Percentiles rank a stretch among this genome's conserved stretches.
phyloP scores from a whole-genome alignment of 805 yeast genomes.

The Starmerella vitae region DNA sequence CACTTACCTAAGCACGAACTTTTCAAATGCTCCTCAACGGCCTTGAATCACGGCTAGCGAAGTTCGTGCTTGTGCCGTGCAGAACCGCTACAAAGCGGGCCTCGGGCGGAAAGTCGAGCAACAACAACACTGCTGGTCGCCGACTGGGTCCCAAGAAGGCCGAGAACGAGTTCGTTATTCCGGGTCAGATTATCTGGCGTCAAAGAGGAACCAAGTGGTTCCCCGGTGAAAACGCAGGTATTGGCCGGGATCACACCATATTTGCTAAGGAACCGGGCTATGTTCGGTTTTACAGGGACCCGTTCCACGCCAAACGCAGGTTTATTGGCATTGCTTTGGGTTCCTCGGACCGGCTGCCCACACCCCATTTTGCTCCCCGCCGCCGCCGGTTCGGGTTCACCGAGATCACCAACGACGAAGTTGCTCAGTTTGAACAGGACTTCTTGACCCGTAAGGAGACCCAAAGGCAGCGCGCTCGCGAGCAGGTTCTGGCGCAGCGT shows the following conservation, averaged over 20 bases:
- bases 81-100: slow-evolving; percentile 91
- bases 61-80: slow-evolving; percentile 26
- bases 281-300: slow-evolving; percentile 83
- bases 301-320: slow-evolving; percentile 87
- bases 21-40: slow-evolving; percentile 6
- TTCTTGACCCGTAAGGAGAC: slow-evolving; percentile 57
- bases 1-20: background rate
- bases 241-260: slow-evolving; percentile 89
- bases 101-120: slow-evolving; percentile 87
- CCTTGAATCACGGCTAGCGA: slow-evolving; percentile 15
- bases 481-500: slow-evolving; percentile 32
- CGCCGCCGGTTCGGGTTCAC: slow-evolving; percentile 69
- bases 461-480: slow-evolving; percentile 41
- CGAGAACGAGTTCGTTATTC: slow-evolving; percentile 61
- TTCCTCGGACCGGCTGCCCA: slow-evolving; percentile 55
- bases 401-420: slow-evolving; percentile 36
- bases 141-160: slow-evolving; percentile 81
- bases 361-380: slow-evolving; percentile 83
- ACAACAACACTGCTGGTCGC: slow-evolving; percentile 90
- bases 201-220: slow-evolving; percentile 91
- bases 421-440: slow-evolving; percentile 45
- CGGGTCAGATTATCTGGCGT: slow-evolving; percentile 80
- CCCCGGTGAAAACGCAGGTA: slow-evolving; percentile 76
- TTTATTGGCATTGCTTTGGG: slow-evolving; percentile 77
- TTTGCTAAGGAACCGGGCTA: slow-evolving; percentile 86